These are phyloP conservation scores for Xylaria sp. DNA, from an alignment of 2,329 filamentous ascomycete genomes.

Conservation along the genomic window DNA sequence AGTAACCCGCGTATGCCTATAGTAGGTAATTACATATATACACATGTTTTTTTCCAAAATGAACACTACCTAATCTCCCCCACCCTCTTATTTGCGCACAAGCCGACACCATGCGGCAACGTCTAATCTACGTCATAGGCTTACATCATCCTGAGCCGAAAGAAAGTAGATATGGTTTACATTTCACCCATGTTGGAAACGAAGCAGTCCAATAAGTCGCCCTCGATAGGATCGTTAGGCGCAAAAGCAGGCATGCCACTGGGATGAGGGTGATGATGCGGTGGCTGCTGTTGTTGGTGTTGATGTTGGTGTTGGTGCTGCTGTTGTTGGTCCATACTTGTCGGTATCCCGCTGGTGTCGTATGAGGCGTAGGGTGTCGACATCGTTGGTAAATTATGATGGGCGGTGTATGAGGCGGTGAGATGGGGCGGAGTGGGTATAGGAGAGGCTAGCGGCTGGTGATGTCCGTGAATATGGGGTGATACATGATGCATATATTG, in stretches of 20 bases:
- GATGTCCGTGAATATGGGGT: slow-evolving; percentile 32
- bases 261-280: slow-evolving; percentile 12
- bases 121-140: background rate
- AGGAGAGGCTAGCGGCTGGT: slow-evolving; percentile 29
- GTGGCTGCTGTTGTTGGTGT: slow-evolving; percentile 12
- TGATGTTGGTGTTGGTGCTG: slow-evolving; percentile 21
- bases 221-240: slow-evolving; percentile 20
- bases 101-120: background rate
- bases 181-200: slow-evolving; percentile 36
- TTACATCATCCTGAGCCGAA: background rate
- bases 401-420: slow-evolving; percentile 26
- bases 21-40: slow-evolving; percentile 30
- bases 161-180: background rate
- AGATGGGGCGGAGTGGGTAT: slow-evolving; percentile 32
- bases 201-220: slow-evolving; percentile 36
- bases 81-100: background rate
- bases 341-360: slow-evolving; percentile 21
- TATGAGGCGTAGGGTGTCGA: slow-evolving; percentile 29
- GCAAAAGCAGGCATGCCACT: slow-evolving; percentile 19
- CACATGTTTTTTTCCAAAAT: background rate
- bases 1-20: slow-evolving; percentile 13
- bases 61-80: background rate
- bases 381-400: slow-evolving; percentile 28
- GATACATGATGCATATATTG: slow-evolving; percentile 36
- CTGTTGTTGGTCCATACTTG: slow-evolving; percentile 30